phyloP scores from a whole-genome alignment of 805 yeast genomes.

The Saccharomycopsis fermentans region DNA sequence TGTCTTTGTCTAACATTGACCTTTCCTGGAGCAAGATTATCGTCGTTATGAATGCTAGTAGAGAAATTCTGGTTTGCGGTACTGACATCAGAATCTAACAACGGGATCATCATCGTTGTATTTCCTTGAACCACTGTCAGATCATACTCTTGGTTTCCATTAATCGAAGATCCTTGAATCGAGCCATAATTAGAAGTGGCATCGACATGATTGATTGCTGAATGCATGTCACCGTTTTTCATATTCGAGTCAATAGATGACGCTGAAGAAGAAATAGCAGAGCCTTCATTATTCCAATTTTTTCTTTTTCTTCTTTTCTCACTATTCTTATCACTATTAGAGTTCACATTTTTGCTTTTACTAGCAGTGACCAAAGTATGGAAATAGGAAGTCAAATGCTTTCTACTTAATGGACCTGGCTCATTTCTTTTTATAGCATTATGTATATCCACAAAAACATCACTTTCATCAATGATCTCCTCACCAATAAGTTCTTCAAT shows the following conservation, averaged over 20 bases:
- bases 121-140: background rate
- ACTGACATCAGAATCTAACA: background rate
- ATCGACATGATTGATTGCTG: background rate
- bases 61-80: background rate
- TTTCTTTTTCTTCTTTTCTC: background rate
- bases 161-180: background rate
- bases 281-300: background rate
- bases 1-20: background rate
- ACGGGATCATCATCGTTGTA: background rate
- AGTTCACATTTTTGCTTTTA: constrained; percentile 23
- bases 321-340: background rate
- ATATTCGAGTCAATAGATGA: background rate
- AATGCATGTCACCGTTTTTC: background rate
- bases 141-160: background rate
- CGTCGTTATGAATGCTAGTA: background rate
- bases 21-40: background rate
- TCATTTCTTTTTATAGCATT: constrained; percentile 69
- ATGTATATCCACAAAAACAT: constrained; percentile 85
- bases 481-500: constrained; percentile 97
- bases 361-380: constrained; percentile 48
- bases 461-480: constrained; percentile 93
- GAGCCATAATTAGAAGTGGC: background rate
- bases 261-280: background rate
- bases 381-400: constrained; percentile 59
- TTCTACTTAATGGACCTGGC: constrained; percentile 66